These are phyloP conservation scores for Geoglossum cookeanum DNA, from an alignment of 2,329 filamentous ascomycete species.

Conservation along the genomic window DNA sequence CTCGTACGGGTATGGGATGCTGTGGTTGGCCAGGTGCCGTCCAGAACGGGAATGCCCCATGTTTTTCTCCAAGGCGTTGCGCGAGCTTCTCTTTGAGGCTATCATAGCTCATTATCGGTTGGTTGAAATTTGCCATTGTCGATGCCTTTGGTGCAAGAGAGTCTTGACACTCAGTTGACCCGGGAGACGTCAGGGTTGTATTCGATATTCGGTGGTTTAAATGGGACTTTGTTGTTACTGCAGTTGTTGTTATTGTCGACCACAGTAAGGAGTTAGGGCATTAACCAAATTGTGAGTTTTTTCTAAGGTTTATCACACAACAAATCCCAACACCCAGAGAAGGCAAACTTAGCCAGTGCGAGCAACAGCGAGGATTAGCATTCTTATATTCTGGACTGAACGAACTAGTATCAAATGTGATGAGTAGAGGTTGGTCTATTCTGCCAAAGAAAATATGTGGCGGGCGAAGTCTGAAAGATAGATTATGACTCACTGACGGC, in stretches of 20 bases:
- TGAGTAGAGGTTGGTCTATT: background rate
- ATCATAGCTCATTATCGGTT: background rate
- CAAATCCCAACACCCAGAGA: too few relatives aligned
- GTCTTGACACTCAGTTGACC: background rate
- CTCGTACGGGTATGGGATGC: background rate
- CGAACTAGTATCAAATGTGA: background rate
- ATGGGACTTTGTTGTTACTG: background rate
- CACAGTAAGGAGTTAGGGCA: background rate
- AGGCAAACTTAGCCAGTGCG: too few relatives aligned
- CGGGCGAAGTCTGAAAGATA: too few relatives aligned
- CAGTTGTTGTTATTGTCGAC: background rate
- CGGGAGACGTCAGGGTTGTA: background rate
- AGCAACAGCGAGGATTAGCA: background rate
- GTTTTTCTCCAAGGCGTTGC: background rate
- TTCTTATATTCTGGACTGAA: background rate
- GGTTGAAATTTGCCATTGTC: background rate
- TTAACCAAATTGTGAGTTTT: background rate
- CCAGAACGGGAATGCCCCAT: background rate
- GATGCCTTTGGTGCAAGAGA: background rate
- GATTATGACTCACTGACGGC: too few relatives aligned
- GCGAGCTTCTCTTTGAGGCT: background rate
- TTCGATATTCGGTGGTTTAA: background rate
- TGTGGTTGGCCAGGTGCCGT: background rate
- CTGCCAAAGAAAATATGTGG: too few relatives aligned
- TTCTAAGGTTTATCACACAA: background rate